Conservation (phyloP, 1,139 yeast genomes). For the Pichia sp. region DNA sequence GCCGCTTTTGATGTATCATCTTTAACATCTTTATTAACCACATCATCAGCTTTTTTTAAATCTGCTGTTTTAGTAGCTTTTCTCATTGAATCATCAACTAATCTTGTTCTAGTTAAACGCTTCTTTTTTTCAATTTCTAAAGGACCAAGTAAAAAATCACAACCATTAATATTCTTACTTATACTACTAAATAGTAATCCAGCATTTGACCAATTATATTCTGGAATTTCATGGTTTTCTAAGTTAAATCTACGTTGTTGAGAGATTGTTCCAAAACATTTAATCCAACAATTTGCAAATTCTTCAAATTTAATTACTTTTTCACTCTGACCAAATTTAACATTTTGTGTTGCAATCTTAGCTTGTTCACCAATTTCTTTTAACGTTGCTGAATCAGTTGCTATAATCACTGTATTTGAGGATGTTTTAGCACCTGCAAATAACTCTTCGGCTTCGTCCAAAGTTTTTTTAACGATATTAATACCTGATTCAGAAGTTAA, state of each 20-base stretch:
- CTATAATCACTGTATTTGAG: slow-evolving; percentile 34
- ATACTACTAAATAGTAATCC: slow-evolving; percentile 49
- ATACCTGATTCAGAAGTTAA: slow-evolving; percentile 41
- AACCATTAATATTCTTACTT: slow-evolving; percentile 44
- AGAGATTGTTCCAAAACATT: slow-evolving; percentile 25
- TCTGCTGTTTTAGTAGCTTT: slow-evolving; percentile 46
- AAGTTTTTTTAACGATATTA: slow-evolving; percentile 31
- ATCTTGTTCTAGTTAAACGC: slow-evolving; percentile 34
- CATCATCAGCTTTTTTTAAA: slow-evolving; percentile 45
- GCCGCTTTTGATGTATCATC: slow-evolving; percentile 60
- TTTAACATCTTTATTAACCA: slow-evolving; percentile 44
- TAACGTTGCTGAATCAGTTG: slow-evolving; percentile 42
- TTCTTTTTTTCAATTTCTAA: slow-evolving; percentile 54
- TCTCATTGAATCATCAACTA: slow-evolving; percentile 39
- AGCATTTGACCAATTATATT: slow-evolving; percentile 52
- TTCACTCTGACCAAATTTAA: slow-evolving; percentile 50
- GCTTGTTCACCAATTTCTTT: slow-evolving; percentile 40
- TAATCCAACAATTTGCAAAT: slow-evolving; percentile 37
- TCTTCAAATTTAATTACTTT: slow-evolving; percentile 44
- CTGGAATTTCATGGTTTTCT: slow-evolving; percentile 16
- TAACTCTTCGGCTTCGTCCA: slow-evolving; percentile 34
- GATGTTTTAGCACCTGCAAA: slow-evolving; percentile 32
- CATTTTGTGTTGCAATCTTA: slow-evolving; percentile 51
- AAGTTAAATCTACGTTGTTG: slow-evolving; percentile 7
- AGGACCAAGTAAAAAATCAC: slow-evolving; percentile 69